A percentile compares a stretch with the other conserved stretches of the same genome.
phyloP scores from a whole-genome alignment of 225 moss, liverwort and hornwort species.

The Marchantia polymorpha region DNA sequence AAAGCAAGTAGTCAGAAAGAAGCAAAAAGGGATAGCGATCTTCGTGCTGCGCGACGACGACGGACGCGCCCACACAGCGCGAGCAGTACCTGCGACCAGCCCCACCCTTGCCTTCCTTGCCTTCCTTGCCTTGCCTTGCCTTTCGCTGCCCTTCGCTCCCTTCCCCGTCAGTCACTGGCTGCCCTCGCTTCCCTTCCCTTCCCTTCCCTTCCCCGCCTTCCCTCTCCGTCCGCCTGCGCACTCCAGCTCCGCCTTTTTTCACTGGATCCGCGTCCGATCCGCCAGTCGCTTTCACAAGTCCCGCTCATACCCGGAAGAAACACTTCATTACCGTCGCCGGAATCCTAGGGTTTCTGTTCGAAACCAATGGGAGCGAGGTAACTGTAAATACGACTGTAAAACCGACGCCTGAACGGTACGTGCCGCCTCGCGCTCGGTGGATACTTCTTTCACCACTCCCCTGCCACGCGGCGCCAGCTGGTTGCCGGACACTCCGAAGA shows the following conservation, averaged over 20 bases:
- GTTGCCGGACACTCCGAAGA: background rate
- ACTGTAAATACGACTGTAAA: slow-evolving; percentile 10
- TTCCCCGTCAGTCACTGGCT: no score
- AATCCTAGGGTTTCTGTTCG: slow-evolving; percentile 18
- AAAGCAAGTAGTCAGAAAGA: background rate
- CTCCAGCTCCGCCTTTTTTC: background rate
- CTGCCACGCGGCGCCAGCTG: background rate
- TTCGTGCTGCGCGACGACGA: slow-evolving; percentile 8
- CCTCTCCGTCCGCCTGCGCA: slow-evolving; percentile 5
- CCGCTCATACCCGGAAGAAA: background rate
- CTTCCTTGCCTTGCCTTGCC: no score
- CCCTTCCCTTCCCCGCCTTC: background rate
- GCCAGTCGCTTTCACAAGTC: background rate
- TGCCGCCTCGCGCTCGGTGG: slow-evolving; percentile 15
- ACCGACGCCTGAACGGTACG: slow-evolving; percentile 19
- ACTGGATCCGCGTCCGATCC: background rate
- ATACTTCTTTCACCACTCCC: background rate
- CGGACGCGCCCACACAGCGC: slow-evolving; percentile 2
- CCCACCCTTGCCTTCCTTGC: no score
- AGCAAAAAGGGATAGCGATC: slow-evolving; percentile 10
- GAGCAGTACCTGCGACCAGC: background rate
- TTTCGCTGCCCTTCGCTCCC: background rate
- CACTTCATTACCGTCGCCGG: background rate
- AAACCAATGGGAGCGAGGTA: slow-evolving; percentile 8
- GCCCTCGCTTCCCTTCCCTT: no score